Evolutionary conservation across 176 grass and related monocot species (phyloP).

Genomic region (maize (Zea mays)): DNA sequence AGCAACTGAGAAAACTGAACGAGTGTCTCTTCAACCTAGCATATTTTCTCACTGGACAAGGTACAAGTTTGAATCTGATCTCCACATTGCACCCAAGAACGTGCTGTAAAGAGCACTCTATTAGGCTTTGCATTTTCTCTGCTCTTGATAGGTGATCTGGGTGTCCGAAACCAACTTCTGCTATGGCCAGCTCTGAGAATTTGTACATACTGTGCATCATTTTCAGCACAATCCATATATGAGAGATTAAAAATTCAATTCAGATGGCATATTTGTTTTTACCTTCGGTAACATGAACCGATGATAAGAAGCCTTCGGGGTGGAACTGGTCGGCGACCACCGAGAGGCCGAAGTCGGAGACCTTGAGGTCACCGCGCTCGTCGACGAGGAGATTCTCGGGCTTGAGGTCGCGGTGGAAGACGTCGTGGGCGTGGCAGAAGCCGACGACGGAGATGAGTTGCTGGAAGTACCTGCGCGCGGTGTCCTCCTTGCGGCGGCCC

Average conservation of each 20-base stretch:
- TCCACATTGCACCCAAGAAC: slow-evolving; percentile 90
- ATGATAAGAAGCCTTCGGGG: slow-evolving; percentile 75
- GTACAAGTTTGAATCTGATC: slow-evolving; percentile 73
- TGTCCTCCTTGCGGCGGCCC: slow-evolving; percentile 90
- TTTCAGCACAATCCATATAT: slow-evolving; percentile 25
- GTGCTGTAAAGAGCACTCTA: slow-evolving; percentile 67
- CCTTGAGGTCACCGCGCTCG: slow-evolving; percentile 82
- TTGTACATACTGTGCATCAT: slow-evolving; percentile 24
- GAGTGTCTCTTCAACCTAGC: slow-evolving; percentile 72
- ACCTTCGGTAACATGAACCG: slow-evolving; percentile 93
- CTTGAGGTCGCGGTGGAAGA: too few species aligned
- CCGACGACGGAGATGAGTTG: slow-evolving; percentile 88
- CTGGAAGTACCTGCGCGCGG: slow-evolving; percentile 81
- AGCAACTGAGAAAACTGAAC: slow-evolving; percentile 86
- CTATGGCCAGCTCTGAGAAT: slow-evolving; percentile 81
- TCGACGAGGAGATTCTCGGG: slow-evolving; percentile 96
- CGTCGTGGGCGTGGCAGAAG: slow-evolving; percentile 95
- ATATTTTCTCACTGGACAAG: slow-evolving; percentile 47
- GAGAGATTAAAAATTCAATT: slow-evolving; percentile 21
- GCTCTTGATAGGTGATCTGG: slow-evolving; percentile 84
- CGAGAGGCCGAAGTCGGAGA: slow-evolving; percentile 92
- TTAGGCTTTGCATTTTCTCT: slow-evolving; percentile 71
- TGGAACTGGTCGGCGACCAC: slow-evolving; percentile 83
- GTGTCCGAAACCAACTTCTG: slow-evolving; percentile 86
- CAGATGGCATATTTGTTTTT: slow-evolving; percentile 16